Base-by-base conservation (phyloP, 2,329 filamentous ascomycete species). In the Apiospora pterosperma region DNA sequence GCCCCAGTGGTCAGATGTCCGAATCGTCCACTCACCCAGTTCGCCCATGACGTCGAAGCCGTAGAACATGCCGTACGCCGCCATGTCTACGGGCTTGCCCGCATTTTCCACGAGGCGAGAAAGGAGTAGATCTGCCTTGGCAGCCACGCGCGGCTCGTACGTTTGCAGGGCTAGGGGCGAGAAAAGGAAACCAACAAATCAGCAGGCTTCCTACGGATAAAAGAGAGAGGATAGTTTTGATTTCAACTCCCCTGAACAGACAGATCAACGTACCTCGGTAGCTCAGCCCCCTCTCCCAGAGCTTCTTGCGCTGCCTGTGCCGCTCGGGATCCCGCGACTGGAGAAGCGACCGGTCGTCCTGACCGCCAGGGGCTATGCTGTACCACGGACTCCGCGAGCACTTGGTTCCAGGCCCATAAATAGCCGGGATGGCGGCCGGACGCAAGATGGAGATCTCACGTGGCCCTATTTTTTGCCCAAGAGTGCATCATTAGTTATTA, bases 1-100 rank as follows among this genome's bases (percentile, higher is more conserved):
- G 21, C 5, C 23, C 67, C 72, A 5, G 38, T 66, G 8, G 67
- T 64, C 5, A 74, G 67, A 12, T 68, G 65, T 2, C 68, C 58
- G 48, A 74, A 75, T 34, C 1, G 23, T 12, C 8, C 2, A 60
- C 59, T 60, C 23, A 60, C 61, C 64, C 38, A 65, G 23, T 34
- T 65, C 64, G 11, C 64, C 48, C 64, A 65, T 65, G 31, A 63
- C 62, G 34, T 65, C 64, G 23, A 60, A 65, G 0, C 36, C 62
- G 36, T 44, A 65, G 42, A 65, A 65, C 36, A 63, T 65, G 52
- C 31, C 34, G 36, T 55, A 36, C 39, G 61, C 31, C 1, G 64
- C 41, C 55, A 65, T 55, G 36, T 65, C 42, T 11, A 65, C 25
- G 1, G 64, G 48, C 23, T 55, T 63, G n/a, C 64, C 64, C 7